These are phyloP conservation scores for Thermothelomyces thermophilus DNA, from an alignment of 2,329 filamentous ascomycete species.

Conservation along the genomic window DNA sequence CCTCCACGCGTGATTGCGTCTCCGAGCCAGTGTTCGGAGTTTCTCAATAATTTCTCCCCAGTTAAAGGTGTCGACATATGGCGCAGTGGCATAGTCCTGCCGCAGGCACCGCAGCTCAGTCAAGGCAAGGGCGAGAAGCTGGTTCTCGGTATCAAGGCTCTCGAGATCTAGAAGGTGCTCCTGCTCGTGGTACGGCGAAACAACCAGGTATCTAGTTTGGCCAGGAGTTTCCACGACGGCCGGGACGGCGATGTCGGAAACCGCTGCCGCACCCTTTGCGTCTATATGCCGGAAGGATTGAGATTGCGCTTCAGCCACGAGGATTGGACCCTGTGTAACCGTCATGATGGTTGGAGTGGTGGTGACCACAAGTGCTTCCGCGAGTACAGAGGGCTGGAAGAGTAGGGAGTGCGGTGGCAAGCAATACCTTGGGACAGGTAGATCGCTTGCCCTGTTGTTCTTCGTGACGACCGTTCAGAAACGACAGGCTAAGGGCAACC, in stretches of 20 bases:
- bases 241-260: slow-evolving; percentile 21
- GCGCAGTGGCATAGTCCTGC: slow-evolving; percentile 67
- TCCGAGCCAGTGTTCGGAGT: slow-evolving; percentile 45
- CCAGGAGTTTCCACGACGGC: neutral
- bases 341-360: slow-evolving; percentile 11
- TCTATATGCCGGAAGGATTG: slow-evolving; percentile 13
- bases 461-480: neutral
- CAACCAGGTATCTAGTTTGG: slow-evolving; percentile 43
- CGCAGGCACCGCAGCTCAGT: slow-evolving; percentile 55
- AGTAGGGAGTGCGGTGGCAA: neutral
- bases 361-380: neutral
- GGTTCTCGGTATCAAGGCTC: slow-evolving; percentile 57
- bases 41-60: slow-evolving; percentile 58
- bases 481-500: too few relatives aligned
- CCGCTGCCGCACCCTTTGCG: slow-evolving; percentile 23
- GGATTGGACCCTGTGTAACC: slow-evolving; percentile 11
- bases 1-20: slow-evolving; percentile 49
- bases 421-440: neutral
- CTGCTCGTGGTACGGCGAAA: slow-evolving; percentile 68
- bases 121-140: slow-evolving; percentile 66
- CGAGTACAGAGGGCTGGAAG: neutral
- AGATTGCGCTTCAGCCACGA: slow-evolving; percentile 9
- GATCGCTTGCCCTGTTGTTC: neutral
- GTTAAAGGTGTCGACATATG: slow-evolving; percentile 71
- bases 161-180: slow-evolving; percentile 68